Evolutionary conservation across 257 asterid species (phyloP).

Genomic region (Capsicum chinense): DNA sequence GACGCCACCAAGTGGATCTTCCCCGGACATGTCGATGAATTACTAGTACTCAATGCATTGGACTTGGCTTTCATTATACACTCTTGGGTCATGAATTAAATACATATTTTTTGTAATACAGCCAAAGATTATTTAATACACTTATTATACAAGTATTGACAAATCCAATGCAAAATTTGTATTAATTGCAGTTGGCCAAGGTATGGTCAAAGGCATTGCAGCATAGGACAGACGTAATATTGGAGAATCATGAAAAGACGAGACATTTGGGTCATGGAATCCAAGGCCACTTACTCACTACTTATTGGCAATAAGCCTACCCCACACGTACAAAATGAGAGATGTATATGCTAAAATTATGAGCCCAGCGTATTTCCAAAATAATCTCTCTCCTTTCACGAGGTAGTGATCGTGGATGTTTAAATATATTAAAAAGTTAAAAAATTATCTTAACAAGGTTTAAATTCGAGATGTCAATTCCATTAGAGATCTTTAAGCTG

Average conservation of each 20-base stretch:
- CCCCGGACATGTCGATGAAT: no score
- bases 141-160: background rate
- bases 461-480: no score
- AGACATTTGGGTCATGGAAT: constrained; percentile 18
- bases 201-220: background rate
- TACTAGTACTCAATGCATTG: no score
- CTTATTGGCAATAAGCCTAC: background rate
- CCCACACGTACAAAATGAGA: background rate
- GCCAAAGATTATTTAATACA: background rate
- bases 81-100: background rate
- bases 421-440: no score
- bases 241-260: constrained; percentile 27
- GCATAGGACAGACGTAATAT: background rate
- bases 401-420: no score
- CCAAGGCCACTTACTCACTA: background rate
- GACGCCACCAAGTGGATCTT: no score
- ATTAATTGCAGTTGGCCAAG: background rate
- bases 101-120: background rate
- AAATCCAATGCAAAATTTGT: background rate
- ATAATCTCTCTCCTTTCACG: no score
- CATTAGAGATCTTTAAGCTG: no score
- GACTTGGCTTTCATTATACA: no score
- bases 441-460: no score
- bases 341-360: no score
- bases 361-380: no score